Base-by-base conservation (phyloP, 345 rosid genomes). In the Alliaria petiolata region DNA sequence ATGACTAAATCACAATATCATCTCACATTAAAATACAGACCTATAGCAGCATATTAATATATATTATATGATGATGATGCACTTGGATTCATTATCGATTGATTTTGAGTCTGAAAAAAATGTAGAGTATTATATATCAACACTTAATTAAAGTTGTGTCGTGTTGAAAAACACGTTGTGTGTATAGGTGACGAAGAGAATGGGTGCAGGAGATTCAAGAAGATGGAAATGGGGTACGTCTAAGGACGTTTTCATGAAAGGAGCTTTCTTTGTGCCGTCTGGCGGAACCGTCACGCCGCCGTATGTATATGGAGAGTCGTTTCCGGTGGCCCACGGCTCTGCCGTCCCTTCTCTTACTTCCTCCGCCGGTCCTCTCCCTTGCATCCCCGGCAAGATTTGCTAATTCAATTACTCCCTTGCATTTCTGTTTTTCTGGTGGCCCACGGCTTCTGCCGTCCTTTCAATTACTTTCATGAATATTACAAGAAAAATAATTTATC, bases 151-250 rank as follows among this genome's bases (percentile, higher is more conserved):
- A n/a, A n/a, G n/a, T n/a, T n/a, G n/a, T n/a, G n/a, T n/a, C n/a
- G n/a, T n/a, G n/a, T n/a, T n/a, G n/a, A n/a, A n/a, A n/a, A 22
- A 22, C n/a, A 40, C 13, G 15, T 33, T 55, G 25, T 30, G 36
- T 12, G 12, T 30, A n/a, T 79, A 91, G 95, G 93, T 90, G 64
- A 86, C 93, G 10, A 86, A 83, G 83, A 86, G 95, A 78, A 83
- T 83, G 26, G 63, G 17, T 11, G 4, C 52, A n/a, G 62, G 66
- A 28, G 6, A 28, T 4, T 75, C 85, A 81, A 78, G 73, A 65
- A 72, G 15, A 16, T 90, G 96, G 95, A 92, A 82, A 61, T 88
- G 96, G 95, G 67, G 88, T 47, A 83, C 89, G 26, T 78, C 86
- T 13, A 87, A 63, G 33, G 96, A 92, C 61, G 78, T 84, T 19